These are phyloP conservation scores for Nigrospora osmanthi DNA, from an alignment of 2,329 filamentous ascomycete species.

Conservation along the genomic window DNA sequence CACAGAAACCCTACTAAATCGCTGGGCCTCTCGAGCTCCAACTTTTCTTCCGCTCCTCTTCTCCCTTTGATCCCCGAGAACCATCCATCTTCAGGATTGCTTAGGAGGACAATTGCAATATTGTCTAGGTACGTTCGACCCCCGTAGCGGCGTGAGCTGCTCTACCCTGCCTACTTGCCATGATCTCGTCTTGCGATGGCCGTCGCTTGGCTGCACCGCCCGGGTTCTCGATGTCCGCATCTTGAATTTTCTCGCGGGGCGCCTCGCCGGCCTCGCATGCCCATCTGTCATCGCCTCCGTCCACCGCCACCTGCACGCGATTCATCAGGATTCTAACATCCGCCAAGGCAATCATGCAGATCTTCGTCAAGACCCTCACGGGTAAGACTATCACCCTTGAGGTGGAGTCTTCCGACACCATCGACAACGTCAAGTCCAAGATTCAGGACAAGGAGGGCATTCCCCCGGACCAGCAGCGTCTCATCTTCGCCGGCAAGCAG, in stretches of 20 bases:
- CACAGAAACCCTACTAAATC: not conserved
- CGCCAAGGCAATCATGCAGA: constrained; percentile 61
- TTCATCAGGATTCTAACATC: no score
- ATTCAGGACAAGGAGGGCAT: constrained; percentile 99
- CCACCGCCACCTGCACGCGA: no score
- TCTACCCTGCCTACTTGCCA: no score
- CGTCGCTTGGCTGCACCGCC: no score
- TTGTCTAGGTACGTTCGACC: constrained; percentile 51
- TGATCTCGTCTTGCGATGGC: no score
- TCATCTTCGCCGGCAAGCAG: constrained; percentile 99
- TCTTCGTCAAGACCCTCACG: constrained; percentile 83
- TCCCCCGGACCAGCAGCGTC: constrained; percentile 95
- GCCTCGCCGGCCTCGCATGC: no score
- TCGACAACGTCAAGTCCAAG: constrained; percentile 99
- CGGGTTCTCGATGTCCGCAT: not conserved
- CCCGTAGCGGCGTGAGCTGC: no score
- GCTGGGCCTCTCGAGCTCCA: not conserved
- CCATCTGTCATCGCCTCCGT: not conserved
- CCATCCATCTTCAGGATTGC: constrained; percentile 47
- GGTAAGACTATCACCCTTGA: constrained; percentile 99
- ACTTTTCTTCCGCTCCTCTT: not conserved
- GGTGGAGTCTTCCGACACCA: constrained; percentile 99
- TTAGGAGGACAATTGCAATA: constrained; percentile 54
- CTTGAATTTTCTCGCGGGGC: not conserved
- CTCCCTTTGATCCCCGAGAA: not conserved